These are phyloP conservation scores for Coemansia sp. DNA, from an alignment of 192 early-diverging fungal genomes.

Conservation along the genomic window DNA sequence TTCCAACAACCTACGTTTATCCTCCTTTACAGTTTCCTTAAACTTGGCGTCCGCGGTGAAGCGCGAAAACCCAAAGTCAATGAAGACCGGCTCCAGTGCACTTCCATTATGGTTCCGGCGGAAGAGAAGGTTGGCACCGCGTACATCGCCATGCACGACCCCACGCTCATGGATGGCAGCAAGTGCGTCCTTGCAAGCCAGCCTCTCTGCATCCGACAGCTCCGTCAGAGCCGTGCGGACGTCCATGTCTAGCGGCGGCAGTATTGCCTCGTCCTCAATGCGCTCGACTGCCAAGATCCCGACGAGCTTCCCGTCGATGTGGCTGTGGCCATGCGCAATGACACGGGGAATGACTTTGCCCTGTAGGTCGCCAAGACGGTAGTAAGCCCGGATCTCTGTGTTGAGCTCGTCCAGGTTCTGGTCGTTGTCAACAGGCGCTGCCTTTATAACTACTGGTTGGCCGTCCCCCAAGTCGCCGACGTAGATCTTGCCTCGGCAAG, in stretches of 20 bases:
- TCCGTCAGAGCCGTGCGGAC: background rate
- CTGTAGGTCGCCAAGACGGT: background rate
- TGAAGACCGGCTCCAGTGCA: background rate
- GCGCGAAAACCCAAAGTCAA: constrained; percentile 6
- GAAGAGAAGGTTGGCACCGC: constrained; percentile 6
- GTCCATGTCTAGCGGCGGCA: background rate
- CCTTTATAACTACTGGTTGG: background rate
- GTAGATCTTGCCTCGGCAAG: no score
- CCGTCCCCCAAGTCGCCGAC: no score
- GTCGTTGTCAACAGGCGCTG: background rate
- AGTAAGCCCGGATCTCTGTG: constrained; percentile 4
- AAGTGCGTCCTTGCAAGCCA: background rate
- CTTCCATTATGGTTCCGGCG: background rate
- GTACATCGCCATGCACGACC: constrained; percentile 6
- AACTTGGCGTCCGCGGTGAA: no score
- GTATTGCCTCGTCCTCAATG: background rate
- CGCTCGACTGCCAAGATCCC: background rate
- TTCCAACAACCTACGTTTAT: no score
- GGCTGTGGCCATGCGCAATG: background rate
- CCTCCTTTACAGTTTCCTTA: no score
- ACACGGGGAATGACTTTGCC: background rate
- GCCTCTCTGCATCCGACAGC: background rate
- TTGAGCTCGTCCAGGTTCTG: background rate
- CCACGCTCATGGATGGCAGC: background rate
- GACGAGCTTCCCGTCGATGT: background rate